Evolutionary conservation across 2,329 filamentous ascomycete species (phyloP), one percentile per base, ranked within the genome.

Genomic region (Malbranchea cinnamomea): DNA sequence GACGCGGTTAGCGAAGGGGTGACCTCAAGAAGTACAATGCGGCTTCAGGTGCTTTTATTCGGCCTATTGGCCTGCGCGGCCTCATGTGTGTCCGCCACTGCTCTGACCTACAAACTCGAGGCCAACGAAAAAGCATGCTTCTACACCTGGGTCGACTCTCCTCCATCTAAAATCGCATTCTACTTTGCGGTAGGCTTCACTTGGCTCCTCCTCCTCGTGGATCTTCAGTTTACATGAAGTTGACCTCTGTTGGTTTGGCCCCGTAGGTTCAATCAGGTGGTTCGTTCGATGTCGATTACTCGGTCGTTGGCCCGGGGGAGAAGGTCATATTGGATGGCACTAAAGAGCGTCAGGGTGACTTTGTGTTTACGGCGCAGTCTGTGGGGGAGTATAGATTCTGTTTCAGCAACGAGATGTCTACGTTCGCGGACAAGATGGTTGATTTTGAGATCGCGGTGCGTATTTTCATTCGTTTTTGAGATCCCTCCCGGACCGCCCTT

Each of bases 401-500:
- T 69, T 98, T 98, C 66, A 80, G 85, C 60, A 98, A 98, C 51
- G 79, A 89, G 52, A 93, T 98, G 80, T 92, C 81, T 50, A 95
- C 87, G 0, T 94, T 93, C 53, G 78, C 85, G 30, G 89, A 98
- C 61, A 98, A 98, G 63, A 75, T 83, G 53, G 85, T 98, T 40
- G 89, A 98, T 56, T 94, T 98, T 50, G 89, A 98, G 62, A 93
- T 98, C 51, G 71, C 85, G 38, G 87, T 89, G 63, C 38, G 78
- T 59, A 31, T 26, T 33, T 21, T n/a, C 23, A 28, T 15, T 35
- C 25, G 12, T 15, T 22, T 15, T 48, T 26, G 17, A 26, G 16
- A 13, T 15, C 14, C 8, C 28, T 30, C 26, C 26, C 5, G 12
- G 26, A 18, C 13, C 9, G 17, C 9, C 10, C 21, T 15, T 24